These are phyloP conservation scores for Venturia carpophila DNA, from an alignment of 2,329 filamentous ascomycete species.

Conservation along the genomic window DNA sequence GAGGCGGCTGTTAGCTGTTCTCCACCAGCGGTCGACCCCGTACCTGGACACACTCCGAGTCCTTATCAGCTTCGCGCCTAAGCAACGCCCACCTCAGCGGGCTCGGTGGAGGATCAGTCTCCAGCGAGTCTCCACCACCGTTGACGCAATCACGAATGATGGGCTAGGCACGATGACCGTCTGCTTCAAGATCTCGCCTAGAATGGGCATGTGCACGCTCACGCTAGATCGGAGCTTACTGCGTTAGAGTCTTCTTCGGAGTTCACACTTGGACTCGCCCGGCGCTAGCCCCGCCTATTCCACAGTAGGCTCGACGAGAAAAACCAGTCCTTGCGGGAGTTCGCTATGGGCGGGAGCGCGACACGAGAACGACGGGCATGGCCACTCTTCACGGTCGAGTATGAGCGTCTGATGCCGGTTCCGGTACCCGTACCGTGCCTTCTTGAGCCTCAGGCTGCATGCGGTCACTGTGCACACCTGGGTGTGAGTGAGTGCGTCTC, in stretches of 20 bases:
- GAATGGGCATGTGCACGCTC: background rate
- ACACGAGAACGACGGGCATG: constrained; percentile 11
- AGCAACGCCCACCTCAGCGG: background rate
- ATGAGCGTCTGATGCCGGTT: too few species aligned
- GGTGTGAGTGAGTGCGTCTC: background rate
- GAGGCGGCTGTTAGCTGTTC: background rate
- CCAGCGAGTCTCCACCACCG: background rate
- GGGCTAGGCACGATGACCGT: constrained; percentile 1
- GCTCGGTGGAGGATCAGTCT: background rate
- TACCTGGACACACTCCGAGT: too few species aligned
- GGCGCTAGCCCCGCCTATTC: background rate
- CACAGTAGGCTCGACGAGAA: background rate
- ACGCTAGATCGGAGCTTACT: background rate
- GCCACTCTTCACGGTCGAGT: background rate
- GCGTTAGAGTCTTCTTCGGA: background rate
- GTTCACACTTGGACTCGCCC: background rate
- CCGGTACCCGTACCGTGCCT: too few species aligned
- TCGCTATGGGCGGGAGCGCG: background rate
- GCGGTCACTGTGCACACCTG: too few species aligned
- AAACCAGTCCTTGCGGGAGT: background rate
- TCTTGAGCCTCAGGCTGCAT: background rate
- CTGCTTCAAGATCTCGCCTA: background rate
- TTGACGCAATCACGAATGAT: constrained; percentile 3
- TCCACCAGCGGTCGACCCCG: too few species aligned
- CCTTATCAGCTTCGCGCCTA: background rate